Evolutionary conservation across 2,329 filamentous ascomycete genomes (phyloP).

Genomic region (Colletotrichum sansevieriae): DNA sequence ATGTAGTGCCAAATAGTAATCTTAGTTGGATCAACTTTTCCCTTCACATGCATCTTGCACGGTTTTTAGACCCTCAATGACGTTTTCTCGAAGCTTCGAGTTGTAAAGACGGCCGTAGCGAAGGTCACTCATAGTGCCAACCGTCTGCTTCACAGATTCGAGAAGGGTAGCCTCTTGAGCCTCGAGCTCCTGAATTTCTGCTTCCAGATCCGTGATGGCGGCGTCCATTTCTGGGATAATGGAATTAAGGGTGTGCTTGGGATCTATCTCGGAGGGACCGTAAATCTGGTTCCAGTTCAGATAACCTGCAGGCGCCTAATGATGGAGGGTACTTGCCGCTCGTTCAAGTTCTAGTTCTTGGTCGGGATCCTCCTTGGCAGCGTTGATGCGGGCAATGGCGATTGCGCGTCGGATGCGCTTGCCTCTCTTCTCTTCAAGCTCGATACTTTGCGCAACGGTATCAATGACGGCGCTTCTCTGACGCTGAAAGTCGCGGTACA

Average conservation of each 20-base stretch:
- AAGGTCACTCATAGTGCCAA: conserved; percentile 84
- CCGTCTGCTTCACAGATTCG: conserved; percentile 71
- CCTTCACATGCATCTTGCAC: conserved; percentile 73
- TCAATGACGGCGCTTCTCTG: conserved; percentile 79
- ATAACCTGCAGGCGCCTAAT: not conserved
- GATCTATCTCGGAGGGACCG: conserved; percentile 61
- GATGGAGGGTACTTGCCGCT: conserved; percentile 56
- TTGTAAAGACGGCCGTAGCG: conserved; percentile 83
- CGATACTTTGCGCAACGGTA: conserved; percentile 73
- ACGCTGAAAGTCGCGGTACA: conserved; percentile 85
- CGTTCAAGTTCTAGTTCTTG: conserved; percentile 74
- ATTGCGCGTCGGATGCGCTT: conserved; percentile 70
- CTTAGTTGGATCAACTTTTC: conserved; percentile 52
- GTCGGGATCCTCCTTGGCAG: conserved; percentile 68
- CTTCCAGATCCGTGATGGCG: conserved; percentile 74
- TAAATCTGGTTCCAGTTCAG: conserved; percentile 64
- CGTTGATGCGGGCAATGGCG: conserved; percentile 63
- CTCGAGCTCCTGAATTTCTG: conserved; percentile 75
- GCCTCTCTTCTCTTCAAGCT: conserved; percentile 72
- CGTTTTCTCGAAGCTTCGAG: conserved; percentile 72
- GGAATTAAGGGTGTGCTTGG: conserved; percentile 71
- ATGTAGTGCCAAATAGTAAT: conserved; percentile 43
- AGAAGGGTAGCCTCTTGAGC: conserved; percentile 73
- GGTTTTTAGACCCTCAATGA: conserved; percentile 74
- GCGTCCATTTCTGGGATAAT: conserved; percentile 78